Base-by-base conservation (phyloP, 2,329 filamentous ascomycete species). In the Fusarium sp. region DNA sequence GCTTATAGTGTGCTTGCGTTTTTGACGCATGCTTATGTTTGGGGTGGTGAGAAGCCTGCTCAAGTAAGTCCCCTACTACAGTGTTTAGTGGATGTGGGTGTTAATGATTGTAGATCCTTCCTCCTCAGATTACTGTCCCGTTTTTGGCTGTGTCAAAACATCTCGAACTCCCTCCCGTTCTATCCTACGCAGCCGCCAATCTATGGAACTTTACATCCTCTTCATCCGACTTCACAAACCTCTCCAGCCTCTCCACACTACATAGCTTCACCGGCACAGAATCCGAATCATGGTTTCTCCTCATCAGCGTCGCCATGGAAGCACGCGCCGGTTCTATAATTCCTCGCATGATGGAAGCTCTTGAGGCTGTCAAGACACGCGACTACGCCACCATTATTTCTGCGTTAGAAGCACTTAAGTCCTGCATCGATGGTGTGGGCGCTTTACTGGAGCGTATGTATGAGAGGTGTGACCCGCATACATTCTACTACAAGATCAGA, bases 231-330 rank as follows among this genome's bases (percentile, higher is more conserved):
- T 88, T 92, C 29, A 87, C 90, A 70, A 83, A 88, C 61, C 83
- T 95, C 12, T 87, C 93, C 62, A 89, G 91, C 53, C 84, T 98
- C 13, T 84, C 86, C 22, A 91, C 90, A 0, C 85, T 94, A 12
- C 87, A 92, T 76, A 97, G 94, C 15, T 96, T 97, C 75, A 98
- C 94, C 7, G 94, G 94, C 27, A 96, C 93, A 10, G 82, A 91
- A 53, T 94, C 97, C 72, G 95, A 98, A 80, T 94, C 94, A 74
- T 98, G 95, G 95, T 98, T 98, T 81, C 94, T 94, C 73, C 85
- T 96, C 40, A 87, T 98, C 65, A 97, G 93, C 1, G 92, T 96
- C 1, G 94, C 94, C 20, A 97, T 98, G 78, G 95, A 98, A 81
- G 92, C 93, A 34, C 87, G 90, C 48, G 94, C 92, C 0, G 94